Evolutionary conservation across 1,284 basidiomycete species (phyloP), one percentile per base, ranked within the genome.

Genomic region (Pisolithus thermaeus): DNA sequence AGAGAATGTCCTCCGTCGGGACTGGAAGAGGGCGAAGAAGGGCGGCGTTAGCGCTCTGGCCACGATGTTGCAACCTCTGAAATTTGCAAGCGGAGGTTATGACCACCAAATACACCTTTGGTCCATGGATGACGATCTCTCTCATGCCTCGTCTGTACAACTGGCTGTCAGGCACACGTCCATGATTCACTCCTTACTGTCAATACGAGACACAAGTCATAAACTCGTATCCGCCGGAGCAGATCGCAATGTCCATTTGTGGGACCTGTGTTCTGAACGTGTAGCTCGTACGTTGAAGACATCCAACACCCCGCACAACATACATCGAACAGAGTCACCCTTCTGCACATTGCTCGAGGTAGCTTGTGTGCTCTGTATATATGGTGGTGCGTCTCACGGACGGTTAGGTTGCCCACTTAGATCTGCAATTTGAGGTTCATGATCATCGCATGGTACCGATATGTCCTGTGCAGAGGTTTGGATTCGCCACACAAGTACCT

Each of bases 401-500:
- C 18, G 48, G 36, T 20, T 50, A 78, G 78, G 68, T 79, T 45
- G 71, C 70, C 12, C 75, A 79, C 58, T 66, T 75, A 27, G 78
- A 80, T 56, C 66, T 71, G 28, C 79, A 80, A 55, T 78, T 76
- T 52, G 78, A 81, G 56, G 52, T 79, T 27, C 73, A 71, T 27
- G 79, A 80, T 57, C 67, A 71, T 54, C 69, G 78, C 12, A 47
- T 64, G 39, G 66, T 70, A 8, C 68, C 72, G 16, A 56, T 59
- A 35, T 53, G 55, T 28, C 62, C 72, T 4, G 70, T 70, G 14
- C 66, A 70, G 49, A 64, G 74, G 41, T 80, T 81, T 54, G 77
- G 78, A 7, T 78, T 73, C 55, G 42, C 58, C 14, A 62, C 63
- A 16, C 52, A 55, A 4, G 69, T 71, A 41, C 58, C 65, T 16